Conservation (phyloP, 768 basidiomycete species). For the Xerocomellus amylosporus region DNA sequence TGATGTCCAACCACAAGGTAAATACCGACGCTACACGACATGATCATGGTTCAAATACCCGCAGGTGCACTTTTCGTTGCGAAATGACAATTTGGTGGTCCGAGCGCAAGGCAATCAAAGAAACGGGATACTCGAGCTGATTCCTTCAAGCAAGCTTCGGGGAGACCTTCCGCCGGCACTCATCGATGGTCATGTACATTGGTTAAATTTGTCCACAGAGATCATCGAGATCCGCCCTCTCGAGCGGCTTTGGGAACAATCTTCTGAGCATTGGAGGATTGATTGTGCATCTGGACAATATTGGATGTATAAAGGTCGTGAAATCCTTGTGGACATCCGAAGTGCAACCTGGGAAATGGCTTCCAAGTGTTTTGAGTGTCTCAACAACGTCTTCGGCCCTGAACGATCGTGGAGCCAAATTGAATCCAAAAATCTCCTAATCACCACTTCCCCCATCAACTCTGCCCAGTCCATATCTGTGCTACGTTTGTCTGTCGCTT, state of each 20-base stretch:
- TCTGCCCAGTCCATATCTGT: not conserved
- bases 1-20: not conserved
- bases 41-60: not conserved
- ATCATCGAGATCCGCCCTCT: slow-evolving; percentile 27
- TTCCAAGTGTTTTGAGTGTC: not conserved
- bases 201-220: slow-evolving; percentile 18
- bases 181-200: slow-evolving; percentile 20
- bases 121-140: not conserved
- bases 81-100: not conserved
- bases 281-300: not conserved
- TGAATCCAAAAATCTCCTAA: slow-evolving; percentile 5
- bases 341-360: slow-evolving; percentile 22
- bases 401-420: too few species aligned
- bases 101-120: not conserved
- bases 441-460: slow-evolving; percentile 2
- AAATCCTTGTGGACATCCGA: slow-evolving; percentile 19
- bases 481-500: slow-evolving; percentile 13
- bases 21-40: too few species aligned
- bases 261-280: slow-evolving; percentile 21
- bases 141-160: not conserved
- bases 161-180: not conserved
- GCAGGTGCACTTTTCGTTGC: not conserved
- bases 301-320: not conserved
- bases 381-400: not conserved
- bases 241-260: slow-evolving; percentile 17